Evolutionary conservation across 2,329 filamentous ascomycete species (phyloP).

Genomic region (Ilyonectria robusta): DNA sequence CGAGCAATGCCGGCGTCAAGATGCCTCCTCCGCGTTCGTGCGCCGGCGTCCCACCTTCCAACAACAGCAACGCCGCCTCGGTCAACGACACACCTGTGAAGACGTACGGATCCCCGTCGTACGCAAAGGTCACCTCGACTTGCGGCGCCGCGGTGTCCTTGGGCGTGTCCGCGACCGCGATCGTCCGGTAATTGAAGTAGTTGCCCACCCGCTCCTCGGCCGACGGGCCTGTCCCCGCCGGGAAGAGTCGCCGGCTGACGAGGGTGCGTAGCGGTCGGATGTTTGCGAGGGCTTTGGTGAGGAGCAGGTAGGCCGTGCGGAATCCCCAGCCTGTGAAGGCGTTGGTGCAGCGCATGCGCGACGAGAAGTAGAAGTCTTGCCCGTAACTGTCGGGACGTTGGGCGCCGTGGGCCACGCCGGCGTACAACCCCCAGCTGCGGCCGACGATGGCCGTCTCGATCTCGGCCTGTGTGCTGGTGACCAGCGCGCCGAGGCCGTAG

Average conservation of each 20-base stretch:
- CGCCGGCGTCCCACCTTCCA: conserved; percentile 27
- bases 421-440: conserved; percentile 37
- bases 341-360: conserved; percentile 18
- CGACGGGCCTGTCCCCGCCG: conserved; percentile 36
- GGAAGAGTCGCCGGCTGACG: conserved; percentile 28
- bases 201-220: conserved; percentile 25
- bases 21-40: conserved; percentile 39
- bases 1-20: conserved; percentile 38
- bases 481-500: conserved; percentile 20
- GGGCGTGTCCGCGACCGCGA: conserved; percentile 32
- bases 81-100: conserved; percentile 39
- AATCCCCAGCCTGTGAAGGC: conserved; percentile 14
- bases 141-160: background rate
- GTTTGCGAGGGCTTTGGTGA: conserved; percentile 26
- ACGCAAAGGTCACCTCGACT: conserved; percentile 34
- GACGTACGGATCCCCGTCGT: conserved; percentile 36
- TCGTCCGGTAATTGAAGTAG: conserved; percentile 33
- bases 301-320: conserved; percentile 19
- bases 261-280: conserved; percentile 30
- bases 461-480: conserved; percentile 27
- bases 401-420: conserved; percentile 2
- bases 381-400: conserved; percentile 22
- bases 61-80: conserved; percentile 37
- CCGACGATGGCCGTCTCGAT: conserved; percentile 38
- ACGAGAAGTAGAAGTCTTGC: conserved; percentile 19